A percentile compares a stretch with the other conserved stretches of the same genome.
Conservation (phyloP, 2,329 filamentous ascomycete species). For the Pseudogymnoascus sp. region DNA sequence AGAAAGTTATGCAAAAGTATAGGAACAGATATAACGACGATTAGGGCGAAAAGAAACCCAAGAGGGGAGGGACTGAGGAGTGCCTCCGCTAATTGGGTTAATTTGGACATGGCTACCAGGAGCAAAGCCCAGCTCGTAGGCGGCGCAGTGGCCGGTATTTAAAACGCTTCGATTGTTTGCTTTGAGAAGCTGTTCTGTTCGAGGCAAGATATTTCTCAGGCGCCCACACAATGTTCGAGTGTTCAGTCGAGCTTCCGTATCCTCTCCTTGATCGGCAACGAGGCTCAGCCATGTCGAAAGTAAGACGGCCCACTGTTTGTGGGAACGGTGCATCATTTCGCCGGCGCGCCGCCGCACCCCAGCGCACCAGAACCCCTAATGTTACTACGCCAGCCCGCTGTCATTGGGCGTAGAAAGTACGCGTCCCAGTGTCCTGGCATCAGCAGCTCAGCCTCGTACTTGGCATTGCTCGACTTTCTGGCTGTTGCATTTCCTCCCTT, state of each 20-base stretch:
- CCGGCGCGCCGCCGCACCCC: neutral
- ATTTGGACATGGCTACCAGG: constrained; percentile 7
- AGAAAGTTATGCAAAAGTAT: constrained; percentile 65
- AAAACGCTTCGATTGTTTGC: neutral
- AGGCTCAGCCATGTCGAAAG: neutral
- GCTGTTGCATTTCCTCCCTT: neutral
- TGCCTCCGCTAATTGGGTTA: constrained; percentile 38
- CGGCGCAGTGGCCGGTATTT: neutral
- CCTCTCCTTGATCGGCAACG: neutral
- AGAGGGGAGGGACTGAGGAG: constrained; percentile 53
- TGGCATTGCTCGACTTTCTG: neutral
- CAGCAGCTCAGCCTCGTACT: constrained; percentile 4
- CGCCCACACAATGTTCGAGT: neutral
- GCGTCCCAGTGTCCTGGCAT: neutral
- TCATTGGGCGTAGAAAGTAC: neutral
- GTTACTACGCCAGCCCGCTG: neutral
- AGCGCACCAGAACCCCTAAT: neutral
- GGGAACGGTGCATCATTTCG: constrained; percentile 5
- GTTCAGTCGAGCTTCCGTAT: neutral
- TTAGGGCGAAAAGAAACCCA: constrained; percentile 59
- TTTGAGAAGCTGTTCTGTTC: neutral
- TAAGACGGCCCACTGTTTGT: constrained; percentile 4
- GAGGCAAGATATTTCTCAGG: neutral
- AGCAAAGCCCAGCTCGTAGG: neutral
- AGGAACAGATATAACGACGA: constrained; percentile 67